A percentile compares a stretch with the other conserved stretches of the same genome.
phyloP scores from a whole-genome alignment of 805 yeast genomes.

The Candida hispaniensis region DNA sequence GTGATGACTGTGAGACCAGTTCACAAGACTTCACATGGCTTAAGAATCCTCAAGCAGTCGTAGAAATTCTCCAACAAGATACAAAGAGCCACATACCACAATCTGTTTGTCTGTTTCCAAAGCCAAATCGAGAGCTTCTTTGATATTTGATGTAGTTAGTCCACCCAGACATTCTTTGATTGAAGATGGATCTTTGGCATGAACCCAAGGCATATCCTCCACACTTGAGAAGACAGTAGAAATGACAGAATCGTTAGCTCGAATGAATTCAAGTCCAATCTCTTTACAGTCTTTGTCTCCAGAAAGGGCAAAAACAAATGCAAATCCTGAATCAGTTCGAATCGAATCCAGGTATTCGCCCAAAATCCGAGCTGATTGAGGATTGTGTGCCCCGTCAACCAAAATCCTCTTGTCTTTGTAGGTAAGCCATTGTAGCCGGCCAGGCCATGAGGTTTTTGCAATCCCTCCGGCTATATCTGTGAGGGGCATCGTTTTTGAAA shows the following conservation, averaged over 20 bases:
- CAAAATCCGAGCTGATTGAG: slow-evolving; percentile 69
- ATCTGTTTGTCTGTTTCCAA: slow-evolving; percentile 22
- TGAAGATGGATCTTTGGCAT: slow-evolving; percentile 25
- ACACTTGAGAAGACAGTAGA: slow-evolving; percentile 58
- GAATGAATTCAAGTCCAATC: slow-evolving; percentile 42
- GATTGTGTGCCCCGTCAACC: slow-evolving; percentile 91
- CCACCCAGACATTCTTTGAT: slow-evolving; percentile 18
- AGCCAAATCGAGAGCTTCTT: slow-evolving; percentile 6
- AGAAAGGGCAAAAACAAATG: slow-evolving; percentile 67
- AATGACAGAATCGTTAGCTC: slow-evolving; percentile 44
- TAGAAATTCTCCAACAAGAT: slow-evolving; percentile 47
- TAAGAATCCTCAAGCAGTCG: no score
- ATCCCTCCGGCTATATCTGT: slow-evolving; percentile 42
- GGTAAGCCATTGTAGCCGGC: slow-evolving; percentile 52
- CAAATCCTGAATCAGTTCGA: slow-evolving; percentile 29
- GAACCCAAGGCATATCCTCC: slow-evolving; percentile 92
- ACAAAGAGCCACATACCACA: slow-evolving; percentile 62
- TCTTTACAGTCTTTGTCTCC: slow-evolving; percentile 51
- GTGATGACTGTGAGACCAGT: no score
- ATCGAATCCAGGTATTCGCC: slow-evolving; percentile 38
- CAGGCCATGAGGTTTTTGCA: slow-evolving; percentile 63
- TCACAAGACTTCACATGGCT: no score
- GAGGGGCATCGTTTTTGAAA: slow-evolving; percentile 23
- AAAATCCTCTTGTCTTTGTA: slow-evolving; percentile 33
- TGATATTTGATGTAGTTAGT: background rate